Conservation (phyloP, 768 basidiomycete genomes). For the Rhodotorula diobovata region DNA sequence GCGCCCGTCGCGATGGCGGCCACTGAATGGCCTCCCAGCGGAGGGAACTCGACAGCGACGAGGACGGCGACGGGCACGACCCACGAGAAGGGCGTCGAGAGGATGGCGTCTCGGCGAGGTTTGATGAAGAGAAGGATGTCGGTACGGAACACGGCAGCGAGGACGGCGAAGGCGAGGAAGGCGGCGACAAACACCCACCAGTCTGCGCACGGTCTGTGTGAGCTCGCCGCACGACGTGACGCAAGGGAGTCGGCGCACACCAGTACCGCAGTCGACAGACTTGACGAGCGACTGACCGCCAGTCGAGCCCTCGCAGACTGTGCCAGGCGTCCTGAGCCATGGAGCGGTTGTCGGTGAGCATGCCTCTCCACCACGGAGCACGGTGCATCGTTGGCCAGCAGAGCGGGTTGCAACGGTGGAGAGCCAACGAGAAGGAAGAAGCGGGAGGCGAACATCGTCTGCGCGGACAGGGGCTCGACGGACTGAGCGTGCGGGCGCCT, state of each 20-base stretch:
- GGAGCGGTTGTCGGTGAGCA: neutral
- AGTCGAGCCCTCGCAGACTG: neutral
- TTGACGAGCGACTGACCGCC: too few species aligned
- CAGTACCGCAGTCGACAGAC: neutral
- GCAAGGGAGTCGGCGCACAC: neutral
- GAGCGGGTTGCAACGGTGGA: too few species aligned
- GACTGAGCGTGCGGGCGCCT: too few species aligned
- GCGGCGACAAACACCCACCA: neutral
- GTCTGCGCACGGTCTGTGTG: neutral
- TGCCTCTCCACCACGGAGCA: neutral
- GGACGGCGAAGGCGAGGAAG: neutral
- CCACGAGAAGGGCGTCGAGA: neutral
- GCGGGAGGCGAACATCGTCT: too few species aligned
- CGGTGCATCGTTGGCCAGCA: too few species aligned
- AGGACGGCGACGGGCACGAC: neutral
- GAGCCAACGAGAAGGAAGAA: neutral
- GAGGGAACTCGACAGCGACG: neutral
- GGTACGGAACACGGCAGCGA: neutral
- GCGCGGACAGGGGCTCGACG: too few species aligned
- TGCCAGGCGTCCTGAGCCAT: too few species aligned
- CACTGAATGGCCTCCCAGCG: neutral
- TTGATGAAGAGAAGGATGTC: neutral
- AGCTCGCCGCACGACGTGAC: too few species aligned
- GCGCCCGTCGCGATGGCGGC: neutral
- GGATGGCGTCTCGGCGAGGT: neutral